Base-by-base conservation (phyloP, 805 yeast species). In the Cephaloascus fragrans region DNA sequence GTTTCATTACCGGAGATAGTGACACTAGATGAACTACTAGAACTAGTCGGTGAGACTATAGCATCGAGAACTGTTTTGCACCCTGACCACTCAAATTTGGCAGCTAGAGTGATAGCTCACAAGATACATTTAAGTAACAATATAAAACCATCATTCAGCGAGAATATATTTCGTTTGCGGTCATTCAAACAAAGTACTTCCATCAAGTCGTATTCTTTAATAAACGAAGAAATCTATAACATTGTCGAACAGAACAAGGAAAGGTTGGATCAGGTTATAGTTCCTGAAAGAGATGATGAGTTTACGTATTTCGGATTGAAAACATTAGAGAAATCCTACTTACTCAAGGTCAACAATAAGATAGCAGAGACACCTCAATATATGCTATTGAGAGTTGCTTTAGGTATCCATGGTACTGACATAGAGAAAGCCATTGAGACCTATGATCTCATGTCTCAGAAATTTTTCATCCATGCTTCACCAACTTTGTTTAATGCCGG, bases 291-390 rank as follows among this genome's bases (percentile, higher is more conserved):
- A 42, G 81, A 75, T 52, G 73, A 73, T 57, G 62, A 64, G 49
- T 72, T 69, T 58, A 73, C 72, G 58, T 75, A 73, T 54, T 75
- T 75, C 48, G 81, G 80, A 15, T 75, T 75, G 61, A 75, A 74
- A 59, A 75, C 81, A 17, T 61, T 75, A 47, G 80, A 75, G 54
- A 65, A 79, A 58, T 73, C 80, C 1, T 75, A 75, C 47, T 60
- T 75, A 45, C 61, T 75, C 42, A 67, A 73, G 55, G 59, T 72
- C 44, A 60, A 73, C 48, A 79, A 78, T 41, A 65, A 69, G 48
- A 77, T 73, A 37, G 77, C 76, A 32, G 81, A 75, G 54, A 67
- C 79, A 54, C 81, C 80, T 9, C 81, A 75, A 52, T 79, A 73
- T 52, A 58, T 75, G 55, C 65, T 72, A 38, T 75, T 75, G 80